Evolutionary conservation across 306 rosid species (phyloP), one percentile per base, ranked within the genome.

Genomic region (Rubus idaeus): DNA sequence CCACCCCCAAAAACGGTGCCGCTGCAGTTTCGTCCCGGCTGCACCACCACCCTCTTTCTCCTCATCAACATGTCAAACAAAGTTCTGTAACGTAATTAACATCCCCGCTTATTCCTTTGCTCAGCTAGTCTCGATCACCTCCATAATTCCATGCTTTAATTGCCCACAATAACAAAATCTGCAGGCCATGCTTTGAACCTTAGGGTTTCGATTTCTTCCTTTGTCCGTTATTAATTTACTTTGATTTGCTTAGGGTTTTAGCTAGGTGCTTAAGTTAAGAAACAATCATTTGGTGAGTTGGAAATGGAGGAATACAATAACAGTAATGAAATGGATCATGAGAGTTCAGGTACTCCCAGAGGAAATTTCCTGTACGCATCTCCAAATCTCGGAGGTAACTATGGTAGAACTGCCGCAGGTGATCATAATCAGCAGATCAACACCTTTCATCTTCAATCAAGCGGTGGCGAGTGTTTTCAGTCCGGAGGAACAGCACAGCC

Each of bases 331-430:
- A 78, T 89, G 76, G 83, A 84, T 45, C 69, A 74, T n/a, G 93
- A 86, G 73, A 93, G 60, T 78, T 49, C 85, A 51, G 82, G 74
- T 78, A 79, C 74, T 84, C 75, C 84, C 1, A 81, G 93, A 86
- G 92, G 90, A 57, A 95, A 88, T 86, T 95, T 92, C 89, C 78
- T 92, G 88, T 89, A 90, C 79, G 80, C 89, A 0, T 83, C 89
- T 3, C 73, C 82, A 23, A 79, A 66, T 68, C 82, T 83, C 18
- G 84, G 84, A 30, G 74, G 77, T 23, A 86, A 77, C 39, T 89
- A 78, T 30, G 89, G 90, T 11, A 80, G 91, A 82, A 62, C 87
- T 66, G 73, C 73, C 14, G 69, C 68, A 3, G 11, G 76, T 69
- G 79, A 76, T 50, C 81, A 79, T 52, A 80, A 76, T n/a, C 78